Evolutionary conservation across 2,329 filamentous ascomycete genomes (phyloP).

Genomic region (Cercospora nicotianae): DNA sequence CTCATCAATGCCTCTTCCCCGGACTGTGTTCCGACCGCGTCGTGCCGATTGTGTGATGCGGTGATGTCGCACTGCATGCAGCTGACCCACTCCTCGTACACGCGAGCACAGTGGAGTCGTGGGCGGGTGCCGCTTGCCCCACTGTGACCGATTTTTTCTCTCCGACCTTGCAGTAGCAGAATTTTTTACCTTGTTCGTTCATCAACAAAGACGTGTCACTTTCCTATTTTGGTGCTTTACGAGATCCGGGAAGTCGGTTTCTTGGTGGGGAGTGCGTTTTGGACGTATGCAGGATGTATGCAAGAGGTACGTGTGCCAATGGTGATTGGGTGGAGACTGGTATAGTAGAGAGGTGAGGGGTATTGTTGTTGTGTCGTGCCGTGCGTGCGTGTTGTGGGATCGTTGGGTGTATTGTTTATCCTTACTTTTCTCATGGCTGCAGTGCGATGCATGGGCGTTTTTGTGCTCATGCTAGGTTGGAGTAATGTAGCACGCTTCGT

Average conservation of each 20-base stretch:
- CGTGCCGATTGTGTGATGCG: neutral
- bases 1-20: neutral
- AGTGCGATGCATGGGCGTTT: neutral
- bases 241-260: neutral
- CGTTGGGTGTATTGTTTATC: too few relatives aligned
- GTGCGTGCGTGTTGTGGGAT: too few relatives aligned
- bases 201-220: neutral
- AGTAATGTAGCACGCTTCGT: too few relatives aligned
- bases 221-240: neutral
- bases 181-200: neutral
- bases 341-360: neutral
- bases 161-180: neutral
- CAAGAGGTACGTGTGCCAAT: neutral
- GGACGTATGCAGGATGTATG: neutral
- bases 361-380: neutral
- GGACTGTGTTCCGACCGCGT: neutral
- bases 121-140: neutral
- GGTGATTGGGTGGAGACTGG: neutral
- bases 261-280: neutral
- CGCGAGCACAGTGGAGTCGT: neutral
- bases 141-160: neutral
- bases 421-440: too few relatives aligned
- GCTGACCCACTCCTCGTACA: neutral
- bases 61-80: neutral
- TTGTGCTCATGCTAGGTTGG: neutral